Evolutionary conservation across 352 stramenopile species (phyloP).

Genomic region (Nothophytophthora sp.): DNA sequence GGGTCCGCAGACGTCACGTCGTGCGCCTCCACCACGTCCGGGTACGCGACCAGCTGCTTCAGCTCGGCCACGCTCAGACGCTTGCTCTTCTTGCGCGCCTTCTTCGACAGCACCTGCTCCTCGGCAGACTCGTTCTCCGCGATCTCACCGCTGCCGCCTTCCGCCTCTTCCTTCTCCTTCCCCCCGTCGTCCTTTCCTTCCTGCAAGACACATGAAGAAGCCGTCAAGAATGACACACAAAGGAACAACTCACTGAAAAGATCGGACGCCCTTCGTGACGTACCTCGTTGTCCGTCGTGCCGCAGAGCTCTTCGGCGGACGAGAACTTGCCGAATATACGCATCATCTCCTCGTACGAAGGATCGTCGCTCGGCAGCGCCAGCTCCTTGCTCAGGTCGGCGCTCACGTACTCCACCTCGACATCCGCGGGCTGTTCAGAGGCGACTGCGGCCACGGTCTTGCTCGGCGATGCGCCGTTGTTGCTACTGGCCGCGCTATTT

Average conservation of each 20-base stretch:
- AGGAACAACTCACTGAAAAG: neutral
- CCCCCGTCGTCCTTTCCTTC: conserved; percentile 29
- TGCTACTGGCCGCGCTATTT: neutral
- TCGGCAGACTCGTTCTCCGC: conserved; percentile 35
- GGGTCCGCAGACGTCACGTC: conserved; percentile 97
- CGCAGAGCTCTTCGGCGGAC: conserved; percentile 80
- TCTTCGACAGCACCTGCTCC: conserved; percentile 80
- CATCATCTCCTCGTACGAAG: conserved; percentile 84
- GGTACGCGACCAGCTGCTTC: conserved; percentile 93
- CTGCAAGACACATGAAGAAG: conserved; percentile 13
- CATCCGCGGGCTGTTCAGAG: conserved; percentile 15
- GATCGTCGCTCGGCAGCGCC: conserved; percentile 58
- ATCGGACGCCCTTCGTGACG: conserved; percentile 1
- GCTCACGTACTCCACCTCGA: conserved; percentile 88
- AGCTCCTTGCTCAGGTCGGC: conserved; percentile 69
- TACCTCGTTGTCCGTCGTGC: conserved; percentile 50
- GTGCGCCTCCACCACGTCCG: conserved; percentile 96
- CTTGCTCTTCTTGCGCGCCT: conserved; percentile 93
- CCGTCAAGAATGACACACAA: neutral
- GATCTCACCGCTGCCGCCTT: conserved; percentile 18
- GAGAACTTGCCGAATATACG: conserved; percentile 88
- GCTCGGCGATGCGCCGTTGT: neutral
- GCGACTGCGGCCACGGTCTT: conserved; percentile 2
- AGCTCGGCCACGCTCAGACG: conserved; percentile 95
- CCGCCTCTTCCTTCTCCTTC: conserved; percentile 11